These are phyloP conservation scores for Candida pseudofarinosa DNA, from an alignment of 805 yeast species.

Conservation along the genomic window DNA sequence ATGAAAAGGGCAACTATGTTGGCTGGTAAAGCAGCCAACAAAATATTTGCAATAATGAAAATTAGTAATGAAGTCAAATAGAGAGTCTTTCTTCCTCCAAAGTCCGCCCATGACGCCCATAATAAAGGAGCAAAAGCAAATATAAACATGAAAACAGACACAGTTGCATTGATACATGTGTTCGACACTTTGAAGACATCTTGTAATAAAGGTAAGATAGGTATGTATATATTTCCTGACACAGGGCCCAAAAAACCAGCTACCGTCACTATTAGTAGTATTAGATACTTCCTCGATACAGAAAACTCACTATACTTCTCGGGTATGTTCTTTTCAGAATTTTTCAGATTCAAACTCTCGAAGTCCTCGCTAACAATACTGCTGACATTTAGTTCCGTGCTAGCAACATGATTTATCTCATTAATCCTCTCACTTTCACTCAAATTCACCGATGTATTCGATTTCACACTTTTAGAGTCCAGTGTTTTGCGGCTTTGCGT, in stretches of 20 bases:
- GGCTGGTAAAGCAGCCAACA: slow-evolving; percentile 28
- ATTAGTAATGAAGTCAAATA: slow-evolving; percentile 23
- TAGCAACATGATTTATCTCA: background rate
- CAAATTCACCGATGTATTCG: background rate
- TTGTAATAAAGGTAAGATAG: slow-evolving; percentile 45
- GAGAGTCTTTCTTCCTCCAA: slow-evolving; percentile 41
- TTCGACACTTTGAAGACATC: slow-evolving; percentile 36
- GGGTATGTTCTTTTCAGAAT: background rate
- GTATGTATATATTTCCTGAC: slow-evolving; percentile 55
- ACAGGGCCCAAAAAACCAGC: slow-evolving; percentile 56
- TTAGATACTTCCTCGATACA: slow-evolving; percentile 21
- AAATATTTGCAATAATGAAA: slow-evolving; percentile 23
- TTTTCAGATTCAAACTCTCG: background rate
- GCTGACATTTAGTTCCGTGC: background rate
- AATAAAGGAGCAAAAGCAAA: slow-evolving; percentile 53
- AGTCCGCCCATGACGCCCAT: slow-evolving; percentile 55
- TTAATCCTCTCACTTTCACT: background rate
- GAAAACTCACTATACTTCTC: slow-evolving; percentile 31
- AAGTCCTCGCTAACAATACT: background rate
- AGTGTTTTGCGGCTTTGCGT: background rate
- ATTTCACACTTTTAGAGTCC: background rate
- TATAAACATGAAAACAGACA: slow-evolving; percentile 53
- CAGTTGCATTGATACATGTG: slow-evolving; percentile 50
- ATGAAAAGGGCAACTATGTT: slow-evolving; percentile 25
- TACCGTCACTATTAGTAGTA: slow-evolving; percentile 39